These are phyloP conservation scores for Ascochyta pisi DNA, from an alignment of 2,329 filamentous ascomycete species.

Conservation along the genomic window DNA sequence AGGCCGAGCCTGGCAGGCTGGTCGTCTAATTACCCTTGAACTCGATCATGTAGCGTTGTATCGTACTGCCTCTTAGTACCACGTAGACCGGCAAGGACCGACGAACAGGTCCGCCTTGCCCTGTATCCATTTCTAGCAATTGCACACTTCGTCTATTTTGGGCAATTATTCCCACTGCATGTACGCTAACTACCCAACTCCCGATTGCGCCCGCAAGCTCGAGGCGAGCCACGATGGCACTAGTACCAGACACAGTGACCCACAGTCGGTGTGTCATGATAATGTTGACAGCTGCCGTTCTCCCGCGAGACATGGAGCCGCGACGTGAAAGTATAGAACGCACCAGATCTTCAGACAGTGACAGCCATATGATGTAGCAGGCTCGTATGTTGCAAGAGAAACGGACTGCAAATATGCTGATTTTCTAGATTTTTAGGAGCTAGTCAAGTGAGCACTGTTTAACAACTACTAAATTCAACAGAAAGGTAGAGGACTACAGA, in stretches of 20 bases:
- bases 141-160: neutral
- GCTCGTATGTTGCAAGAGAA: too few relatives aligned
- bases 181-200: neutral
- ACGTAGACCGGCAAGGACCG: constrained; percentile 8
- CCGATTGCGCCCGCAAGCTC: constrained; percentile 16
- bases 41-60: constrained; percentile 34
- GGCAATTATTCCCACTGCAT: constrained; percentile 8
- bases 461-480: too few relatives aligned
- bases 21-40: constrained; percentile 39
- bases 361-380: constrained; percentile 3
- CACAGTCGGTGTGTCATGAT: constrained; percentile 8
- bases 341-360: neutral
- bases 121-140: constrained; percentile 13
- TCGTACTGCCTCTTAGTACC: constrained; percentile 29
- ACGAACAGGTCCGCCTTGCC: constrained; percentile 1
- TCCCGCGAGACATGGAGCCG: constrained; percentile 1
- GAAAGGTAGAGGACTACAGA: too few relatives aligned
- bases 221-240: constrained; percentile 1
- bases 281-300: constrained; percentile 2
- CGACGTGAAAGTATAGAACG: neutral
- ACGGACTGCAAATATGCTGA: too few relatives aligned
- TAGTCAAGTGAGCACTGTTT: too few relatives aligned
- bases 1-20: constrained; percentile 48
- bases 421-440: too few relatives aligned
- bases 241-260: neutral